phyloP scores from a whole-genome alignment of 2,329 filamentous ascomycete species.

The Amesomyces nigricolor region DNA sequence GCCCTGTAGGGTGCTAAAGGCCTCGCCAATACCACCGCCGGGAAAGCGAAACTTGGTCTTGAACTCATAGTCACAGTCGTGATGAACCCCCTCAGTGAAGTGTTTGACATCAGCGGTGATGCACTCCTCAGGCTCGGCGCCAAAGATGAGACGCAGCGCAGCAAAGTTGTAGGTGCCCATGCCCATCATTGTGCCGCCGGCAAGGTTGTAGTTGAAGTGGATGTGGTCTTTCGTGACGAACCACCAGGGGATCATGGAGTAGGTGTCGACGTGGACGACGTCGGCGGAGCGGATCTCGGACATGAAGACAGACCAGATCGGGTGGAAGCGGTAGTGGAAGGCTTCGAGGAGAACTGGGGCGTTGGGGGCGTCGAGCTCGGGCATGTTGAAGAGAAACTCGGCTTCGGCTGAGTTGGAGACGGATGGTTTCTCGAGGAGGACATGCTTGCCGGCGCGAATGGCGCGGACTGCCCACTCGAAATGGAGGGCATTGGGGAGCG shows the following conservation, averaged over 20 bases:
- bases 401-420: constrained; percentile 43
- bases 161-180: no score
- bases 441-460: constrained; percentile 46
- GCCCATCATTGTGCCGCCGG: constrained; percentile 38
- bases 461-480: constrained; percentile 27
- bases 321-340: constrained; percentile 47
- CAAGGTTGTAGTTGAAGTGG: constrained; percentile 38
- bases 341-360: constrained; percentile 49
- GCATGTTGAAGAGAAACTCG: constrained; percentile 27
- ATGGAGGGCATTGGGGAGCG: constrained; percentile 35
- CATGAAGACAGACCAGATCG: constrained; percentile 40
- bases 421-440: constrained; percentile 50
- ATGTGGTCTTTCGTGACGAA: constrained; percentile 38
- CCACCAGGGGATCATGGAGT: constrained; percentile 30
- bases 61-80: no score
- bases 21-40: no score
- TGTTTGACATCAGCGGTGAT: no score
- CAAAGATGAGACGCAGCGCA: no score
- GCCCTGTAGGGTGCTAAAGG: no score
- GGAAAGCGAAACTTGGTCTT: no score
- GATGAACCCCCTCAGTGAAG: no score
- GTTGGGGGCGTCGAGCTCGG: constrained; percentile 17
- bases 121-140: no score
- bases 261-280: constrained; percentile 31
- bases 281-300: constrained; percentile 34